Evolutionary conservation across 2,329 filamentous ascomycete species (phyloP), one percentile per base, ranked within the genome.

Genomic region (Sclerotinia minor): DNA sequence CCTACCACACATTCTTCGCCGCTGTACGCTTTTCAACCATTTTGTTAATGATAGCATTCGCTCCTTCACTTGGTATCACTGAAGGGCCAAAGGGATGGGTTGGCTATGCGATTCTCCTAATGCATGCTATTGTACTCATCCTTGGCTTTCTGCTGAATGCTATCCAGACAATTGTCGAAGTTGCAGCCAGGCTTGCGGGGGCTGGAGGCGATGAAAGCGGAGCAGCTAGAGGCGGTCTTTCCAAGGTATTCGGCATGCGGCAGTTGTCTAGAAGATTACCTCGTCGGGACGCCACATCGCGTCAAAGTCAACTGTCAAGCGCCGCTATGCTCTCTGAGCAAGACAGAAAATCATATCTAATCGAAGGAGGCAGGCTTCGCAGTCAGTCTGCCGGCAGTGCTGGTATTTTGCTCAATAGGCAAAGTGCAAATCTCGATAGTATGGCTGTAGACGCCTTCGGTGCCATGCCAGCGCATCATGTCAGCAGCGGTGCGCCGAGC

Each of bases 111-210:
- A 96, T 98, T 67, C 82, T 99, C 59, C 79, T 96, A 38, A 85
- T 97, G 47, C 95, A 99, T 76, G 94, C 87, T 4, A 85, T 89
- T 70, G 92, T 97, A 0, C 81, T 99, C 29, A 84, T 97, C 3
- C 92, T 98, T 74, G 94, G 92, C 1, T 99, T 98, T 81, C 92
- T 97, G 77, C 82, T 99, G 65, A 97, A 97, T 76, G 91, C 95
- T 1, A 78, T 97, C 8, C 93, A 97, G 77, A 97, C 94, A 0
- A 84, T 97, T 53, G 85, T 97, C 52, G 95, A 99, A 78, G 92
- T 99, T 11, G 82, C 89, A 61, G 93, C 94, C 35, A 87, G 94
- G 65, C 83, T 95, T 75, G 85, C 91, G 35, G 94, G 94, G 49
- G 94, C 91, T 44, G 95, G 93, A 60, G 90, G 89, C 29, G 90